Percentiles rank a stretch among this genome's conserved stretches.
Evolutionary conservation across 1,284 basidiomycete genomes (phyloP).

Genomic region (Rhodotorula sp.): DNA sequence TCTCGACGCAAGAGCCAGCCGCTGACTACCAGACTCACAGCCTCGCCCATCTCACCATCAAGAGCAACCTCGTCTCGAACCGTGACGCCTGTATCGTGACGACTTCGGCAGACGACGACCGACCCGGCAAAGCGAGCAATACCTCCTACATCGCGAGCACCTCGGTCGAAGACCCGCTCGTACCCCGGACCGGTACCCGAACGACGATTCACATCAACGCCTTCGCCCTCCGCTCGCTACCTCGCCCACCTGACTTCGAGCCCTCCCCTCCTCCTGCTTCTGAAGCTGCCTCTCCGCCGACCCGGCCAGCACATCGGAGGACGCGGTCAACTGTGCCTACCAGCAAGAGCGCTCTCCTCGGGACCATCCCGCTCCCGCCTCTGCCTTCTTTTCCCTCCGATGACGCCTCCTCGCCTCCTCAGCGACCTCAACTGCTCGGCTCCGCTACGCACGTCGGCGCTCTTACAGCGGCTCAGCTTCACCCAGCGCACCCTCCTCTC

Average conservation of each 20-base stretch:
- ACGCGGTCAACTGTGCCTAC: constrained; percentile 23
- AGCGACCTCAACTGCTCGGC: neutral
- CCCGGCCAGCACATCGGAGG: constrained; percentile 24
- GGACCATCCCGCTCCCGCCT: constrained; percentile 11
- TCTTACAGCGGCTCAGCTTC: neutral
- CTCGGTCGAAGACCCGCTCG: constrained; percentile 31
- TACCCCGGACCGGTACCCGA: constrained; percentile 12
- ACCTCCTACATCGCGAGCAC: constrained; percentile 12
- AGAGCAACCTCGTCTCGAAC: constrained; percentile 16
- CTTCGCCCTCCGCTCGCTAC: constrained; percentile 25
- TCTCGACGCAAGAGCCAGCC: neutral
- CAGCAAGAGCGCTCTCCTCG: constrained; percentile 1
- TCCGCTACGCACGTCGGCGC: constrained; percentile 5
- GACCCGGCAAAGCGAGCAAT: neutral
- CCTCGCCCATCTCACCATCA: constrained; percentile 19
- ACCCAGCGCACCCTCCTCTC: constrained; percentile 3
- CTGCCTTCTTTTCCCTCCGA: constrained; percentile 6
- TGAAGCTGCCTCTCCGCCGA: neutral
- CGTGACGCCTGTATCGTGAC: constrained; percentile 23
- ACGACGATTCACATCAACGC: constrained; percentile 30
- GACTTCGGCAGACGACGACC: neutral
- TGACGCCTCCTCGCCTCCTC: neutral
- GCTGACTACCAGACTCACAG: neutral
- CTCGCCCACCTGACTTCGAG: constrained; percentile 29
- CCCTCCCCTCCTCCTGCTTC: constrained; percentile 1